Evolutionary conservation across 1,139 yeast genomes (phyloP).

Genomic region (Kodamaea fungicola): DNA sequence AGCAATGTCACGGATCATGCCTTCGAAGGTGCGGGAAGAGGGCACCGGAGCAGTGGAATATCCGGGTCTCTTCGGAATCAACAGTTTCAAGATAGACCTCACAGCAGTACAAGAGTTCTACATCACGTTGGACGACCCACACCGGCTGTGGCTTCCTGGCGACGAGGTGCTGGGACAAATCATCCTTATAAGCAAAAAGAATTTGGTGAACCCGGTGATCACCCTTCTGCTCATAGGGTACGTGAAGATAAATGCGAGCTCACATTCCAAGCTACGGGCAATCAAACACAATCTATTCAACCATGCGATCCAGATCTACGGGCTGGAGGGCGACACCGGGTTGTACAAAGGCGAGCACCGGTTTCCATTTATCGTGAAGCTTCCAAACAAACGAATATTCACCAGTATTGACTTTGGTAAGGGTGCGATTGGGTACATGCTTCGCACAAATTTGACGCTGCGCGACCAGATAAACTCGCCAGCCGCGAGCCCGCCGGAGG

Average conservation of each 20-base stretch:
- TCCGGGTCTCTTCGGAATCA: constrained; percentile 1
- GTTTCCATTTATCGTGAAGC: constrained; percentile 77
- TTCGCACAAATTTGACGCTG: constrained; percentile 41
- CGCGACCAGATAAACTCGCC: constrained; percentile 1
- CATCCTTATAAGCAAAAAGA: constrained; percentile 52
- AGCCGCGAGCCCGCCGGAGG: neutral
- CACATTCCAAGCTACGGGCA: constrained; percentile 51
- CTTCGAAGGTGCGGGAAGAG: constrained; percentile 15
- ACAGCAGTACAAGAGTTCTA: constrained; percentile 60
- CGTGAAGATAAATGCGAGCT: constrained; percentile 51
- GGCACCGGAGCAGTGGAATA: neutral
- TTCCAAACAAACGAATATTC: constrained; percentile 68
- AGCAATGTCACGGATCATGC: constrained; percentile 43
- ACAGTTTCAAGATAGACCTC: constrained; percentile 37
- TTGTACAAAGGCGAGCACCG: constrained; percentile 78
- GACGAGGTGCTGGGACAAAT: constrained; percentile 66
- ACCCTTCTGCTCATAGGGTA: constrained; percentile 53
- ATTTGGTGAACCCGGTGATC: constrained; percentile 51
- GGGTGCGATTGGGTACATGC: constrained; percentile 70
- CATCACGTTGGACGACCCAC: constrained; percentile 69
- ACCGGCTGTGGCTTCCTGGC: constrained; percentile 63
- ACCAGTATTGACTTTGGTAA: constrained; percentile 81
- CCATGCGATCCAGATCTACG: constrained; percentile 67
- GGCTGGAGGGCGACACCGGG: constrained; percentile 38
- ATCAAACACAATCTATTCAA: constrained; percentile 55